Conservation (phyloP, 768 basidiomycete genomes). For the Macrolepiota albuminosa region DNA sequence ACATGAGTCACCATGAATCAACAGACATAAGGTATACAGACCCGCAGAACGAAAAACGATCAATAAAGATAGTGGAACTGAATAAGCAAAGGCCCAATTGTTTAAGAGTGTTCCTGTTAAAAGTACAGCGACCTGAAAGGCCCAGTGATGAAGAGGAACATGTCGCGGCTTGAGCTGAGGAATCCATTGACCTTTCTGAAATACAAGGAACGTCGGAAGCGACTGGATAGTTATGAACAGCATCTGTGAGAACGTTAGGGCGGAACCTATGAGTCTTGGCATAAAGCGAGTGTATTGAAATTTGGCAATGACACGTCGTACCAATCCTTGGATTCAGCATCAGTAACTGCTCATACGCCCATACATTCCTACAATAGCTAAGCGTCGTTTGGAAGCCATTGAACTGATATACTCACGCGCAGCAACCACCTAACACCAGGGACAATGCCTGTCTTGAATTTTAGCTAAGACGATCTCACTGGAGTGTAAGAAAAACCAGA, state of each 20-base stretch:
- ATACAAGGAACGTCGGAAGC: slow-evolving; percentile 57
- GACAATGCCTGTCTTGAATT: slow-evolving; percentile 36
- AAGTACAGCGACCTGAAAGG: slow-evolving; percentile 64
- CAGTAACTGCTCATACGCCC: slow-evolving; percentile 71
- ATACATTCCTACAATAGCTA: slow-evolving; percentile 54
- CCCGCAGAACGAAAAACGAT: slow-evolving; percentile 87
- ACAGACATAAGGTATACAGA: slow-evolving; percentile 20
- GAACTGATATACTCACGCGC: slow-evolving; percentile 49
- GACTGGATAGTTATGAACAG: slow-evolving; percentile 67
- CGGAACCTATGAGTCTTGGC: slow-evolving; percentile 47
- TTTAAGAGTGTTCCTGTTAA: slow-evolving; percentile 68
- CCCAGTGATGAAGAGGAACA: slow-evolving; percentile 68
- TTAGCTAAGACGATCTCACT: slow-evolving; percentile 6
- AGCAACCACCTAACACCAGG: slow-evolving; percentile 80
- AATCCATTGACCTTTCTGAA: slow-evolving; percentile 25
- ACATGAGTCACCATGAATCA: slow-evolving; percentile 2
- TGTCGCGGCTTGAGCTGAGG: slow-evolving; percentile 60
- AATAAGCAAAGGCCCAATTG: slow-evolving; percentile 76
- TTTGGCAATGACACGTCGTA: slow-evolving; percentile 23
- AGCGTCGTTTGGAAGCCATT: neutral
- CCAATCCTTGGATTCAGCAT: slow-evolving; percentile 65
- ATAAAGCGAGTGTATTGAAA: neutral
- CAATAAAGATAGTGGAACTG: slow-evolving; percentile 72
- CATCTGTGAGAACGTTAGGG: slow-evolving; percentile 84
- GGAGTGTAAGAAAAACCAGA: neutral